Base-by-base conservation (phyloP, 495 filamentous ascomycete genomes). In the Penicillium tannophilum region DNA sequence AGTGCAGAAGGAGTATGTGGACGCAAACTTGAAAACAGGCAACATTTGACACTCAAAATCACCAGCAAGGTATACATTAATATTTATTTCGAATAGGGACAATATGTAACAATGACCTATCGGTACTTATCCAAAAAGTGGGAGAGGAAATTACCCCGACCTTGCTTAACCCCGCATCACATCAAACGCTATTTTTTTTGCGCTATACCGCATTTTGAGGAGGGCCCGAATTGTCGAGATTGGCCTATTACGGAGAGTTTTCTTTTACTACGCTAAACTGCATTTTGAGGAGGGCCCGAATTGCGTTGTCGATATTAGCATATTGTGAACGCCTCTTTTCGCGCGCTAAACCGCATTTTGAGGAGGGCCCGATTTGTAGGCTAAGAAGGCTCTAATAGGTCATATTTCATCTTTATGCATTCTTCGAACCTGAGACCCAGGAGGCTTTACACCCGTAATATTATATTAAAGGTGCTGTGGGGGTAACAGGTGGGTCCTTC, bases 201-300 rank as follows among this genome's bases (percentile, higher is more conserved):
- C 39, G 39, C 39, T 41, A 41, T 17, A 41, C 39, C 39, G 39
- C 4, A 17, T 41, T 41, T 41, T 41, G 39, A 41, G 39, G 39
- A 41, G 39, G 39, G 39, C 39, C 39, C 39, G 39, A 41, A 6
- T 2, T 41, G 39, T 41, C 16, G 39, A 41, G 2, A 41, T 41
- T 41, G 14, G 39, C 39, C 6, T 41, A 41, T n/a, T 41, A 23
- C 20, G 12, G 5, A 6, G 1, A 41, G 1, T 14, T 14, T 14
- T 4, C 16, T 17, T 41, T 41, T 6, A n/a, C 1, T 17, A 12
- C 14, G 16, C 39, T 41, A 41, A 41, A 41, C 39, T 12, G 39
- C 39, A 17, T 41, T 41, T 41, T 41, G 39, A 41, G 39, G 39
- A 41, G 39, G 39, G 39, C 39, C 39, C 39, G 39, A 41, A 41